phyloP scores from a whole-genome alignment of 345 rosid genomes.

The Salix brachista region DNA sequence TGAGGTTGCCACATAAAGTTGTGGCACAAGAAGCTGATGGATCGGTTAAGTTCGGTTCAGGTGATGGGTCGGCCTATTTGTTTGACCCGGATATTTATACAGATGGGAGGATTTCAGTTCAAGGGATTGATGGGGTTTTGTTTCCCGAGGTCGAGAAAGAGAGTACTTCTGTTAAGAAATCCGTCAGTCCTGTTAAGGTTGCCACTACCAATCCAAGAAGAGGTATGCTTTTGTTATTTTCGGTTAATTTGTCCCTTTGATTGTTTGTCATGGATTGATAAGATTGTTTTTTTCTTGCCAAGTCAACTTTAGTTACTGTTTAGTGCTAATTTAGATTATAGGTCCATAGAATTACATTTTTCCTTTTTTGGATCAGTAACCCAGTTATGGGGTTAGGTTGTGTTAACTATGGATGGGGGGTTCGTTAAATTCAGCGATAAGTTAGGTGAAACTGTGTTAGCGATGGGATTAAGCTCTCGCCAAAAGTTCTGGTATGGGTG shows the following conservation, averaged over 20 bases:
- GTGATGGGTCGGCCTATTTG: conserved; percentile 47
- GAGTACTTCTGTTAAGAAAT: background rate
- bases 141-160: conserved; percentile 61
- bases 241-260: background rate
- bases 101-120: conserved; percentile 94
- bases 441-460: background rate
- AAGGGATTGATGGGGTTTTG: conserved; percentile 87
- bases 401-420: too few species aligned
- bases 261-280: background rate
- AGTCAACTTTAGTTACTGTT: background rate
- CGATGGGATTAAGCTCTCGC: background rate
- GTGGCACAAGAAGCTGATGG: conserved; percentile 65
- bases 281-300: background rate
- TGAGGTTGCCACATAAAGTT: conserved; percentile 82
- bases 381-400: background rate
- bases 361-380: background rate
- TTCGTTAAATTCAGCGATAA: too few species aligned
- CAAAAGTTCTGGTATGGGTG: background rate
- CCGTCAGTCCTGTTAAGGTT: conserved; percentile 42
- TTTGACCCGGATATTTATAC: conserved; percentile 79
- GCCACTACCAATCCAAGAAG: conserved; percentile 63
- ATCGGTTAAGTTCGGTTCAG: conserved; percentile 55
- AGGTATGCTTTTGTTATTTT: conserved; percentile 44
- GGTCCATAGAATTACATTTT: background rate
- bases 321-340: background rate